Evolutionary conservation across 352 stramenopile species (phyloP).

Genomic region (Phytophthora cryptogea): DNA sequence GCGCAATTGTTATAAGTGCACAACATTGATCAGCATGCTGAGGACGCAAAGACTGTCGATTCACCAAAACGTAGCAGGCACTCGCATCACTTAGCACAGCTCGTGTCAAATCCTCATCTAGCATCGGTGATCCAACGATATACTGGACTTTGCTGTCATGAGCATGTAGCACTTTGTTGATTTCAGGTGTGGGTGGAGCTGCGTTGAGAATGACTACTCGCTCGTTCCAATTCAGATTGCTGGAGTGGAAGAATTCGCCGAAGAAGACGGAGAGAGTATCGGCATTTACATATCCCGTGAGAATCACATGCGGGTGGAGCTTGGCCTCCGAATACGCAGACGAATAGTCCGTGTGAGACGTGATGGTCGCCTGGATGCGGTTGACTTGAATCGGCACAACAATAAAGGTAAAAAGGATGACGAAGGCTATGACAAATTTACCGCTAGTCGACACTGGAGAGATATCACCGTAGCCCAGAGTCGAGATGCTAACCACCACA

Average conservation of each 20-base stretch:
- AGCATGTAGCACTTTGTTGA: conserved; percentile 78
- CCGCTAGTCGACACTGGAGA: conserved; percentile 59
- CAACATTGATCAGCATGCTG: conserved; percentile 76
- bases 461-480: conserved; percentile 85
- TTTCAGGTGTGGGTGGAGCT: conserved; percentile 54
- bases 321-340: conserved; percentile 76
- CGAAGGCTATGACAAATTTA: conserved; percentile 80
- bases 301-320: conserved; percentile 74
- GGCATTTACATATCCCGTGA: conserved; percentile 73
- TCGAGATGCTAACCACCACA: conserved; percentile 86
- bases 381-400: conserved; percentile 82
- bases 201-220: conserved; percentile 80
- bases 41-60: conserved; percentile 48
- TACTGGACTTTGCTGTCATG: conserved; percentile 85
- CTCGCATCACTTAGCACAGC: conserved; percentile 56
- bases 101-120: conserved; percentile 74
- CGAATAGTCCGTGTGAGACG: conserved; percentile 80
- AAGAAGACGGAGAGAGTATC: conserved; percentile 74
- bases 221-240: conserved; percentile 86
- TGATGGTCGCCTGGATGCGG: conserved; percentile 74
- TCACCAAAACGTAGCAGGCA: conserved; percentile 77
- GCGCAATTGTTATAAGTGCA: conserved; percentile 72
- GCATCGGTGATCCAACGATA: conserved; percentile 79
- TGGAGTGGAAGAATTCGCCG: conserved; percentile 84
- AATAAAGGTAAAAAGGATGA: conserved; percentile 86